Conservation (phyloP, 225 moss, liverwort and hornwort genomes). For the Bryoerythrophyllum caledonicum region DNA sequence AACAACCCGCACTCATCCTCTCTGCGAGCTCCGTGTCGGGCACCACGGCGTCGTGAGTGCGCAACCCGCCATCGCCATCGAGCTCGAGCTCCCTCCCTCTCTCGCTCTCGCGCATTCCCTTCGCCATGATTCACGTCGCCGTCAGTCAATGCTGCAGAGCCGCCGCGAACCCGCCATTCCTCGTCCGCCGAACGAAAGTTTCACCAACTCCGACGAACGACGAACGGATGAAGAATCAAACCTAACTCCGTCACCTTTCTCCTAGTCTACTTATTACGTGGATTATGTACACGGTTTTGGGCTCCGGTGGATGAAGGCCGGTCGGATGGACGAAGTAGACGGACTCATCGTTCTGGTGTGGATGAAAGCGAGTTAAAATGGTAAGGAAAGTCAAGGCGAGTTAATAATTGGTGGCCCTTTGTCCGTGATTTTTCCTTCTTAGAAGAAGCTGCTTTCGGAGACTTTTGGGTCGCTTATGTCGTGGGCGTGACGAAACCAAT, state of each 20-base stretch:
- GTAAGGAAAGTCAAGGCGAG: conserved; percentile 7
- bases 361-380: neutral
- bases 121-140: neutral
- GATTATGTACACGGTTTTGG: neutral
- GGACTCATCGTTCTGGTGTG: neutral
- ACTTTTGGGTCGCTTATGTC: neutral
- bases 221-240: neutral
- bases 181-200: neutral
- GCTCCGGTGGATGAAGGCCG: neutral
- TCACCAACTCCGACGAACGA: no score
- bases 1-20: neutral
- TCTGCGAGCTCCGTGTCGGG: no score
- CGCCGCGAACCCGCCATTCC: neutral
- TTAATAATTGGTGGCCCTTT: conserved; percentile 5
- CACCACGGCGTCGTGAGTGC: no score
- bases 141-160: conserved; percentile 20
- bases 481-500: no score
- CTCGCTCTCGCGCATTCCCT: no score
- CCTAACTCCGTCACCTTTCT: rapidly evolving
- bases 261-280: rapidly evolving
- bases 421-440: neutral
- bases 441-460: neutral
- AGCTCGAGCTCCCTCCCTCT: neutral
- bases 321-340: no score
- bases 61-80: neutral